phyloP scores from a whole-genome alignment of 257 asterid species.

The Ilex asprella region DNA sequence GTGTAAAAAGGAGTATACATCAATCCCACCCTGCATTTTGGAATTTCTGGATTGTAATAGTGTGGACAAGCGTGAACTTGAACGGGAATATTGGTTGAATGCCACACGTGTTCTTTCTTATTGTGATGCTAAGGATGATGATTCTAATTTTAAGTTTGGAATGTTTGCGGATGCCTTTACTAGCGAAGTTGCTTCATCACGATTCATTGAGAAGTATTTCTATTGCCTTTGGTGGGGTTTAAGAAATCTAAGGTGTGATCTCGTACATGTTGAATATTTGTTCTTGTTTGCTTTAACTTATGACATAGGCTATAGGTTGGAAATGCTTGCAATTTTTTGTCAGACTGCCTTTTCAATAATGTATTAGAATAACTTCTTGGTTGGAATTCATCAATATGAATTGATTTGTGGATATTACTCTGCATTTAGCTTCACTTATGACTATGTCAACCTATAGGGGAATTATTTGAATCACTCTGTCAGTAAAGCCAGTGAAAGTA shows the following conservation, averaged over 20 bases:
- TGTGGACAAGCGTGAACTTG: not conserved
- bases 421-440: too few species aligned
- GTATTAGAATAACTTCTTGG: not conserved
- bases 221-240: conserved; percentile 99
- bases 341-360: not conserved
- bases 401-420: too few species aligned
- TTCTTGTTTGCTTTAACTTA: not conserved
- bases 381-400: not conserved
- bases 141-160: conserved; percentile 83
- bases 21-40: conserved; percentile 43
- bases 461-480: too few species aligned
- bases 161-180: conserved; percentile 94
- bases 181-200: conserved; percentile 66
- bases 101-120: conserved; percentile 40
- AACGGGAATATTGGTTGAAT: conserved; percentile 56
- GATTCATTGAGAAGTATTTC: conserved; percentile 61
- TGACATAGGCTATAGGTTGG: too few species aligned
- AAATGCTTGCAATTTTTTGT: not conserved
- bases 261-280: not conserved
- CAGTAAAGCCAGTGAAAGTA: too few species aligned
- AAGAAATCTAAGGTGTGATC: conserved; percentile 73
- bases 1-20: conserved; percentile 39
- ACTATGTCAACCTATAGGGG: too few species aligned
- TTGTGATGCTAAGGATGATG: conserved; percentile 70
- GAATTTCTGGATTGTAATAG: conserved; percentile 54